A percentile compares a stretch with the other conserved stretches of the same genome.
Evolutionary conservation across 139 green algal species (phyloP).

Genomic region (Chlamydomonas incerta): DNA sequence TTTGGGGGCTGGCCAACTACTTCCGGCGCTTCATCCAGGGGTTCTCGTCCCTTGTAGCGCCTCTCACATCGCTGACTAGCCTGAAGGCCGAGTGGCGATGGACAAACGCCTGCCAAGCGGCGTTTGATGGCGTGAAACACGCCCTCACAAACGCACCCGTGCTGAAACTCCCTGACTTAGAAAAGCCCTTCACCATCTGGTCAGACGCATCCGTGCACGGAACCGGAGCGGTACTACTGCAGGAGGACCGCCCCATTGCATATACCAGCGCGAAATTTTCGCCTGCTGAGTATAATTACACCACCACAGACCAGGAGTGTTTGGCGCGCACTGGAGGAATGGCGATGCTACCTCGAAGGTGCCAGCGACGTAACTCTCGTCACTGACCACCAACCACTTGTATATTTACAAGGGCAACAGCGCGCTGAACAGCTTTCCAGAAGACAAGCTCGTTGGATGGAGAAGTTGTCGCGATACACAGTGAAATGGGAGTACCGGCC

Average conservation of each 20-base stretch:
- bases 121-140: constrained; percentile 33
- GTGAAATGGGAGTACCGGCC: constrained; percentile 48
- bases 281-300: constrained; percentile 59
- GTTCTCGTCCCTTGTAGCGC: constrained; percentile 52
- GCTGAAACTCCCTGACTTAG: constrained; percentile 28
- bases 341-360: constrained; percentile 62
- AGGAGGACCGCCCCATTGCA: constrained; percentile 56
- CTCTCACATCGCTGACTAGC: constrained; percentile 45
- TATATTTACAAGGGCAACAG: neutral
- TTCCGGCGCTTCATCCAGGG: constrained; percentile 55
- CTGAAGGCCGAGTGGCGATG: neutral
- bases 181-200: constrained; percentile 43
- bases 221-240: constrained; percentile 51
- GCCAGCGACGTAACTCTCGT: constrained; percentile 6
- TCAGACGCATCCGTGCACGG: constrained; percentile 47
- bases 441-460: constrained; percentile 50
- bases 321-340: constrained; percentile 53
- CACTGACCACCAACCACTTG: constrained; percentile 54
- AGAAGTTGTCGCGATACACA: constrained; percentile 44
- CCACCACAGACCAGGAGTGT: constrained; percentile 61
- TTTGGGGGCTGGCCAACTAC: neutral
- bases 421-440: constrained; percentile 25
- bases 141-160: constrained; percentile 37
- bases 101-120: neutral
- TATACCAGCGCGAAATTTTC: constrained; percentile 53